Evolutionary conservation across 352 stramenopile genomes (phyloP).

Genomic region (Pythium dissimile): DNA sequence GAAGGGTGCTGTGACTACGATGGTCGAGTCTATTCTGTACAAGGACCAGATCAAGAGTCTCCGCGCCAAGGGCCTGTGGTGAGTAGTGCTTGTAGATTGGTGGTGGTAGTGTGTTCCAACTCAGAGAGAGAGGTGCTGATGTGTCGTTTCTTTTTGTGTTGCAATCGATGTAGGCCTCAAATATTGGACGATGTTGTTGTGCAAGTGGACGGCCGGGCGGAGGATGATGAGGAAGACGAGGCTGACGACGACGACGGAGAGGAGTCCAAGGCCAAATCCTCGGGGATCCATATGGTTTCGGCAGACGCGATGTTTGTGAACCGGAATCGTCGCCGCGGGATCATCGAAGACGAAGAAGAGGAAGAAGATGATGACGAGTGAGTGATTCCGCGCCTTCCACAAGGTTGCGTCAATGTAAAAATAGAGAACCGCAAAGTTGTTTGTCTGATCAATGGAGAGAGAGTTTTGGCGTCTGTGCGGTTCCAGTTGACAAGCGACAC

Average conservation of each 20-base stretch:
- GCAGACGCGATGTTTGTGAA: constrained; percentile 58
- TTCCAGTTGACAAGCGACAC: neutral
- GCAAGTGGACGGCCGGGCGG: neutral
- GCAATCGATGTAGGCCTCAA: constrained; percentile 39
- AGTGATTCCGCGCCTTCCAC: neutral
- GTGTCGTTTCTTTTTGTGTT: neutral
- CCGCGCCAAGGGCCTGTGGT: constrained; percentile 93
- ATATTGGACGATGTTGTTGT: constrained; percentile 39
- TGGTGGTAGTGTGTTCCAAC: too few species aligned
- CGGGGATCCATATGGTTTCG: constrained; percentile 57
- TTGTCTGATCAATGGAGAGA: neutral
- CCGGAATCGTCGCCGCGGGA: constrained; percentile 70
- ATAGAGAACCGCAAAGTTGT: constrained; percentile 14
- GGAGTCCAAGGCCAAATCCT: constrained; percentile 12
- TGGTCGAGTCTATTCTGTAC: constrained; percentile 97
- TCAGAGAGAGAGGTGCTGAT: neutral
- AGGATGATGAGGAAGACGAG: constrained; percentile 17
- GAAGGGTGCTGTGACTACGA: constrained; percentile 87
- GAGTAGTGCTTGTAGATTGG: constrained; percentile 1
- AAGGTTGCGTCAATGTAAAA: too few species aligned
- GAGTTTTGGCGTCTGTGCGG: neutral
- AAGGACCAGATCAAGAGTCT: constrained; percentile 99
- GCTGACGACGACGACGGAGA: constrained; percentile 18
- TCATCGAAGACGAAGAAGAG: constrained; percentile 72
- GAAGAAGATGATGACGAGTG: constrained; percentile 50